phyloP scores from a whole-genome alignment of 116 monocot genomes.

The Iris pallida region DNA sequence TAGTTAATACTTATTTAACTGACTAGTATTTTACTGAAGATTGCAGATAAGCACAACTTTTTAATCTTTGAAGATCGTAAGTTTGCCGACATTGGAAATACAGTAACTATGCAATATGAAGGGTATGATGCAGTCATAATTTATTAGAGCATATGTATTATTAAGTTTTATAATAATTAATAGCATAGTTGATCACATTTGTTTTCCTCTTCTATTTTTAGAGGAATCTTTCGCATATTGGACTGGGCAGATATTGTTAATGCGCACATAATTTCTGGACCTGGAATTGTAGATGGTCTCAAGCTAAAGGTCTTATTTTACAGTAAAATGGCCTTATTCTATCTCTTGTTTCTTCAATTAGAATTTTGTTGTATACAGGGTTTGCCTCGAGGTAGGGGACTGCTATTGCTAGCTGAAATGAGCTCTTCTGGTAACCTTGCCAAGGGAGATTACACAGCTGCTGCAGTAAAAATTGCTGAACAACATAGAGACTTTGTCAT shows the following conservation, averaged over 20 bases:
- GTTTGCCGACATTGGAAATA: slow-evolving; percentile 98
- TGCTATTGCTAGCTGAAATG: slow-evolving; percentile 95
- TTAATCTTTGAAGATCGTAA: slow-evolving; percentile 96
- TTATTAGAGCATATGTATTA: too few species aligned
- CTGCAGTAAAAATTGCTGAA: slow-evolving; percentile 88
- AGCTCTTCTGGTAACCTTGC: slow-evolving; percentile 95
- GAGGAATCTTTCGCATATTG: slow-evolving; percentile 84
- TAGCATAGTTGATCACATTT: neutral
- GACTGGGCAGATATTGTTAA: slow-evolving; percentile 99
- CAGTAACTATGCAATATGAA: slow-evolving; percentile 98
- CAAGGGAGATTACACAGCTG: slow-evolving; percentile 80
- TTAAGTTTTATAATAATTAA: too few species aligned
- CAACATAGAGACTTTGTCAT: slow-evolving; percentile 96
- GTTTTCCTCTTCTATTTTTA: slow-evolving; percentile 18
- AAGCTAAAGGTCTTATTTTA: slow-evolving; percentile 66
- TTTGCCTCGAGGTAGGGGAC: slow-evolving; percentile 60
- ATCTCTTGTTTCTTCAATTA: slow-evolving; percentile 3
- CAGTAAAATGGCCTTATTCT: neutral
- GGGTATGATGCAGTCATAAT: slow-evolving; percentile 32
- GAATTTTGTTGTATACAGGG: slow-evolving; percentile 35
- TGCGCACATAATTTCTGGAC: slow-evolving; percentile 92
- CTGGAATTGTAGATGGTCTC: slow-evolving; percentile 94
- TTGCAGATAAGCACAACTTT: slow-evolving; percentile 90
- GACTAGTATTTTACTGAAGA: slow-evolving; percentile 28
- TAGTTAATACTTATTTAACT: slow-evolving; percentile 1